phyloP scores from a whole-genome alignment of 1,284 basidiomycete genomes.

The Papiliotrema terrestris region DNA sequence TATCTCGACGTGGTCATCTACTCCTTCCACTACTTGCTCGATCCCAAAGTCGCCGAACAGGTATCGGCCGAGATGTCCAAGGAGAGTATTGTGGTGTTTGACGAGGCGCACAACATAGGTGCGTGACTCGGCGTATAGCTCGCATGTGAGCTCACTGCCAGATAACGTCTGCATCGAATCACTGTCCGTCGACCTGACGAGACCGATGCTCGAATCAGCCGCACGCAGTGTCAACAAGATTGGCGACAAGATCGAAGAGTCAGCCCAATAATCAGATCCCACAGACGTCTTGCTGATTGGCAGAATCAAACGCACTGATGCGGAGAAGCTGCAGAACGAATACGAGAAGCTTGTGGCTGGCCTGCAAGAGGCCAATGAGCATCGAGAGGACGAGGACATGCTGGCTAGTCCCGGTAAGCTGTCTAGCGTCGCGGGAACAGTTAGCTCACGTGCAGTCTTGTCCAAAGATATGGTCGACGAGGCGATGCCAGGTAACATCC shows the following conservation, averaged over 20 bases:
- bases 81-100: slow-evolving; percentile 97
- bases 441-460: slow-evolving; percentile 59
- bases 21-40: slow-evolving; percentile 97
- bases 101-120: slow-evolving; percentile 99
- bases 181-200: slow-evolving; percentile 93
- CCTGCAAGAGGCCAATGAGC: slow-evolving; percentile 69
- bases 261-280: slow-evolving; percentile 28
- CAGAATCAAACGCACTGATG: slow-evolving; percentile 91
- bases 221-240: slow-evolving; percentile 82
- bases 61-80: slow-evolving; percentile 97
- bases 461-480: slow-evolving; percentile 93
- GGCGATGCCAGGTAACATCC: slow-evolving; percentile 95
- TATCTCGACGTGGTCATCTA: slow-evolving; percentile 97
- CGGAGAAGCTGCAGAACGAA: slow-evolving; percentile 91
- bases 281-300: not conserved
- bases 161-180: slow-evolving; percentile 99
- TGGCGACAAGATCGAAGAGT: slow-evolving; percentile 92
- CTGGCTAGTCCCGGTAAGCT: slow-evolving; percentile 79
- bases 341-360: slow-evolving; percentile 96
- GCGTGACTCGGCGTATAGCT: slow-evolving; percentile 22
- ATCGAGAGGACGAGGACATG: slow-evolving; percentile 68
- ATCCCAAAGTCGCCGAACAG: slow-evolving; percentile 98
- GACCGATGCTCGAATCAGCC: slow-evolving; percentile 96
- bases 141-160: slow-evolving; percentile 27
- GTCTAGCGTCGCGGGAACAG: not conserved